These are phyloP conservation scores for Stipa capillata DNA, from an alignment of 176 grass and related monocot species.

Conservation along the genomic window DNA sequence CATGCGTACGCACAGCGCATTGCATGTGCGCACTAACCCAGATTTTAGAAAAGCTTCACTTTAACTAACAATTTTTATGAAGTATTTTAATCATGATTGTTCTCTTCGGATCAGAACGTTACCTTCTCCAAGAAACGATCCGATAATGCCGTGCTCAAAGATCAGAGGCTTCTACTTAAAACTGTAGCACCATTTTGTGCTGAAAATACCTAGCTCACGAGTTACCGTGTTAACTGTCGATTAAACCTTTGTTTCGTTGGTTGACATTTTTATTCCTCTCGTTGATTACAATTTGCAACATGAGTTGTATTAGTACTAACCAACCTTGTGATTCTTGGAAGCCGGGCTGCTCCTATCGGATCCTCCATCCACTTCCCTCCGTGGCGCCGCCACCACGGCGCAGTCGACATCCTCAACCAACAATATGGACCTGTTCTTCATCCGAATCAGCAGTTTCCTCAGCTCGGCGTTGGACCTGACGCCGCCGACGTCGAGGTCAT, in stretches of 20 bases:
- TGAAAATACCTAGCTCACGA: too few species aligned
- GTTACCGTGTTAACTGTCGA: neutral
- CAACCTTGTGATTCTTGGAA: conserved; percentile 21
- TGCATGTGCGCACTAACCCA: neutral
- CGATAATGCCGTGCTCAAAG: neutral
- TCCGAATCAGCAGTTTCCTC: conserved; percentile 54
- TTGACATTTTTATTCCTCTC: neutral
- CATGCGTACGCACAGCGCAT: neutral
- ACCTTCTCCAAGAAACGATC: neutral
- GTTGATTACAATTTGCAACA: neutral
- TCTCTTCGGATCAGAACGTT: neutral
- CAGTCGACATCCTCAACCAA: conserved; percentile 44
- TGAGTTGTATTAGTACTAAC: neutral
- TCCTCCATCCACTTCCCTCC: neutral
- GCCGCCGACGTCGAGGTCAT: conserved; percentile 32
- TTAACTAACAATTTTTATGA: neutral
- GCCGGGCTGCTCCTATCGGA: neutral
- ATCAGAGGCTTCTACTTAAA: neutral
- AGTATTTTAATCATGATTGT: neutral
- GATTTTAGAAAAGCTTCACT: neutral
- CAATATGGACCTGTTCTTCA: conserved; percentile 47
- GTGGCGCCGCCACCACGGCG: neutral
- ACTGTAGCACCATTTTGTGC: neutral
- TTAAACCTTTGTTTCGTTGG: neutral
- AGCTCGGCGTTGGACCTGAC: conserved; percentile 54